Evolutionary conservation across 257 asterid genomes (phyloP).

Genomic region (Lavandula angustifolia): DNA sequence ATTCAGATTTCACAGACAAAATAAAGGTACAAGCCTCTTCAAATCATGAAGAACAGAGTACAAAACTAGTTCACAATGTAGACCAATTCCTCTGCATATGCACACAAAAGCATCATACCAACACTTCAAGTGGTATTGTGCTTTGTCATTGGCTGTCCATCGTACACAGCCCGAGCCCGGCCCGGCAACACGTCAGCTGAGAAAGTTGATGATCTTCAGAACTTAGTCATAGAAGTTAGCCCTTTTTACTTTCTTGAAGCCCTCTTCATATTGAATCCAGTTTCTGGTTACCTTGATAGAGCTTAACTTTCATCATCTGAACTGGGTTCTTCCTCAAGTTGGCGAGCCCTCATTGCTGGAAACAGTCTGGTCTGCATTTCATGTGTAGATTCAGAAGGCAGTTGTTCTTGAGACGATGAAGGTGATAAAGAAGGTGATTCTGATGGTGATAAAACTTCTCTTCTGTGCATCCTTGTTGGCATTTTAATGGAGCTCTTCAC

Average conservation of each 20-base stretch:
- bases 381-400: slow-evolving; percentile 42
- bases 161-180: slow-evolving; percentile 13
- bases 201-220: slow-evolving; percentile 2
- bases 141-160: slow-evolving; percentile 11
- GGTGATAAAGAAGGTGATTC: slow-evolving; percentile 47
- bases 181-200: neutral
- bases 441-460: slow-evolving; percentile 35
- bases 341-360: slow-evolving; percentile 72
- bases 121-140: neutral
- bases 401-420: slow-evolving; percentile 54
- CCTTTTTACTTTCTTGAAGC: neutral
- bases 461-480: slow-evolving; percentile 42
- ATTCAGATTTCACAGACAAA: slow-evolving; percentile 19
- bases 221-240: neutral
- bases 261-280: neutral
- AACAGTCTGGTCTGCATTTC: slow-evolving; percentile 51
- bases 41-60: slow-evolving; percentile 20
- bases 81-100: slow-evolving; percentile 28
- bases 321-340: slow-evolving; percentile 51
- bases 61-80: slow-evolving; percentile 7
- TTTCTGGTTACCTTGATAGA: slow-evolving; percentile 14
- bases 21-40: slow-evolving; percentile 5
- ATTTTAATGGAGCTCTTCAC: slow-evolving; percentile 45
- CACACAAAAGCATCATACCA: slow-evolving; percentile 24
- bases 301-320: slow-evolving; percentile 67